Evolutionary conservation across 2,329 filamentous ascomycete species (phyloP).

Genomic region (Paecilomyces sp.): DNA sequence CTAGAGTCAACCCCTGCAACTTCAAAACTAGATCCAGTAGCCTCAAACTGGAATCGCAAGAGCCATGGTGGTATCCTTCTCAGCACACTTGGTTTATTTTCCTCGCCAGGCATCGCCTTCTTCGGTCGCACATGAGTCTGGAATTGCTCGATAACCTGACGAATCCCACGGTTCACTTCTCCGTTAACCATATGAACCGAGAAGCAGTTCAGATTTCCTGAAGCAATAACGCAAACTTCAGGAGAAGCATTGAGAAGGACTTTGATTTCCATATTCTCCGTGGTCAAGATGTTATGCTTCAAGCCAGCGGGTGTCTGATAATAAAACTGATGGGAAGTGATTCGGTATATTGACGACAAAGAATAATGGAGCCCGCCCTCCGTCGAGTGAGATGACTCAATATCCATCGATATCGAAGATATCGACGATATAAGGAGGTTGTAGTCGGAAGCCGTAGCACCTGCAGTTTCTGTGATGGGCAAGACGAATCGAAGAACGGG

Average conservation of each 20-base stretch:
- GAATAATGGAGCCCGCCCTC: constrained; percentile 82
- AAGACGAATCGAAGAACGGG: constrained; percentile 86
- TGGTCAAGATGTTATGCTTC: constrained; percentile 79
- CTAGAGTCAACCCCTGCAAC: constrained; percentile 80
- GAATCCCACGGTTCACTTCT: constrained; percentile 86
- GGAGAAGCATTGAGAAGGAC: constrained; percentile 77
- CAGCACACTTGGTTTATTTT: constrained; percentile 60
- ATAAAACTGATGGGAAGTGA: constrained; percentile 84
- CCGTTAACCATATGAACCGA: constrained; percentile 82
- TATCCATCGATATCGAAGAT: constrained; percentile 84
- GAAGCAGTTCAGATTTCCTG: constrained; percentile 76
- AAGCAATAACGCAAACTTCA: constrained; percentile 73
- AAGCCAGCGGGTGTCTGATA: constrained; percentile 82
- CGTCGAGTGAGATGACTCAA: constrained; percentile 90
- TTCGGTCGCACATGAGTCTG: constrained; percentile 62
- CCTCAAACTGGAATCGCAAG: constrained; percentile 73
- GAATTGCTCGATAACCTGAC: constrained; percentile 82
- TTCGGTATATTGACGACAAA: constrained; percentile 69
- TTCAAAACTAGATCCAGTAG: constrained; percentile 82
- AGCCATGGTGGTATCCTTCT: constrained; percentile 79
- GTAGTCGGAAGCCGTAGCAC: constrained; percentile 66
- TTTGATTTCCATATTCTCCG: constrained; percentile 82
- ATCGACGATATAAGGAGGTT: constrained; percentile 93
- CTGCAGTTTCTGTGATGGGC: constrained; percentile 60
- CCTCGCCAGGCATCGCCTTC: constrained; percentile 44